These are phyloP conservation scores for Schizonepeta tenuifolia DNA, from an alignment of 257 asterid species.

Conservation along the genomic window DNA sequence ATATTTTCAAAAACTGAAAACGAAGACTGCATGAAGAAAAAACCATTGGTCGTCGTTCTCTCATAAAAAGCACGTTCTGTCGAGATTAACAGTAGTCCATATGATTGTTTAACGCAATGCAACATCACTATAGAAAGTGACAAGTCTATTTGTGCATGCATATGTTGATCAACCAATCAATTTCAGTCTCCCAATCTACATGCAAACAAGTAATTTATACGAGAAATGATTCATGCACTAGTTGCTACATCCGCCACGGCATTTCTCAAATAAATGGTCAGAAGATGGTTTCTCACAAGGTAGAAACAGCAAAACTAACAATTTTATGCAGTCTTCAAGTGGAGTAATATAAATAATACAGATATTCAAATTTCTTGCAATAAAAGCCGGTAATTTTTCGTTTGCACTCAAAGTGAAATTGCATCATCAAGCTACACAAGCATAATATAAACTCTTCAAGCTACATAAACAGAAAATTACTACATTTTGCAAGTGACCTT, in stretches of 20 bases:
- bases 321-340: neutral
- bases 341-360: neutral
- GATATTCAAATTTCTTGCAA: neutral
- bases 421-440: neutral
- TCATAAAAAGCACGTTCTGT: neutral
- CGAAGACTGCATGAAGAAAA: neutral
- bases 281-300: neutral
- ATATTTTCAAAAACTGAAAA: neutral
- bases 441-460: neutral
- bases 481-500: conserved; percentile 21
- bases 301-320: conserved; percentile 6
- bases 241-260: neutral
- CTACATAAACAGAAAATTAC: conserved; percentile 21
- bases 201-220: neutral
- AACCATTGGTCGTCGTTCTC: neutral
- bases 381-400: neutral
- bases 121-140: neutral
- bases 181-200: neutral
- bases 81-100: neutral
- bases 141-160: neutral
- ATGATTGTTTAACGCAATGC: neutral
- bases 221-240: neutral
- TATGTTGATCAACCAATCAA: conserved; percentile 1
- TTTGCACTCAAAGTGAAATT: neutral
- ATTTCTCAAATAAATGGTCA: neutral